Base-by-base conservation (phyloP, 345 rosid species). In the Boechera retrofracta region DNA sequence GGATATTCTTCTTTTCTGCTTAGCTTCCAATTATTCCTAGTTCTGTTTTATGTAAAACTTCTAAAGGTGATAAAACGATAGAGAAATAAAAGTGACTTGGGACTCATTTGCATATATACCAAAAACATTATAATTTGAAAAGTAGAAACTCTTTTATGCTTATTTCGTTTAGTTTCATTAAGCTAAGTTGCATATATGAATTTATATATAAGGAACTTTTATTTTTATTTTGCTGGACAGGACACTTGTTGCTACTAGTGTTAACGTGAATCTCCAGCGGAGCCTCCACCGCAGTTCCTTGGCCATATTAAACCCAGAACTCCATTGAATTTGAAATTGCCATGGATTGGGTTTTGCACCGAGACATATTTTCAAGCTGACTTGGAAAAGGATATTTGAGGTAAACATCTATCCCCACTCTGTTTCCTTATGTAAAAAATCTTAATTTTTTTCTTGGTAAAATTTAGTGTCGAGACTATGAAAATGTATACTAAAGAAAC, bases 271-370 rank as follows among this genome's bases (percentile, higher is more conserved):
- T 77, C 83, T 52, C 72, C 56, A 33, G 79, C 57, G 68, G 85
- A 80, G 85, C 87, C 73, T 36, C 59, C 84, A 41, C 36, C 75
- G 21, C 62, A 2, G 44, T 90, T 83, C 75, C 44, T 55, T n/a
- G 97, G 98, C 76, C 93, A 91, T 85, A 74, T 89, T 60, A 58
- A 32, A 55, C 80, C 64, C 64, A 81, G 65, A 70, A 68, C 78
- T 82, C 91, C 38, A 61, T 89, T 72, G 97, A 86, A 74, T 91
- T 87, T 85, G 96, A 91, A 12, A 80, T 90, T 96, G 91, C 89
- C 13, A 16, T 86, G 77, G 94, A 89, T 1, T 94, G 98, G 98
- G 60, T 78, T 56, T 52, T 90, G 69, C 82, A 74, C 28, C 84
- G 67, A 64, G 84, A 85, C 65, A 84, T 71, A 83, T 66, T 67